These are phyloP conservation scores for Pinus tabuliformis DNA, from an alignment of 75 land plant genomes.

Conservation along the genomic window DNA sequence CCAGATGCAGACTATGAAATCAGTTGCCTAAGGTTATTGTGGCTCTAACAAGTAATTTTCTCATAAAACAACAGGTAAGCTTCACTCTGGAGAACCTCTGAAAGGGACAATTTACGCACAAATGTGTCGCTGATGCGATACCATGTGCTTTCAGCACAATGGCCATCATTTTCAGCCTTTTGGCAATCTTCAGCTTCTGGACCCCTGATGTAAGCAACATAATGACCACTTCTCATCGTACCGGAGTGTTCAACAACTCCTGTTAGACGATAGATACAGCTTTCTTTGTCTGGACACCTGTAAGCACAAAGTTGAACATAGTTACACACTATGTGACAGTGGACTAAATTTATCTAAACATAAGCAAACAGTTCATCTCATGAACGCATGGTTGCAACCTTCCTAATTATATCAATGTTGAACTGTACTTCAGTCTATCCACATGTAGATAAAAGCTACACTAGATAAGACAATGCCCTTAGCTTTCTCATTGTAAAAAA, in stretches of 20 bases:
- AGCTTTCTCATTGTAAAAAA: too few species aligned
- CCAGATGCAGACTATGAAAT: too few species aligned
- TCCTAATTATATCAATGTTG: too few species aligned
- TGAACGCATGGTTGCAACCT: too few species aligned
- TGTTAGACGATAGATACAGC: conserved; percentile 23
- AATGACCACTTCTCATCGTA: conserved; percentile 55
- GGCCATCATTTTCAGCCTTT: conserved; percentile 1
- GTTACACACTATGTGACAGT: neutral
- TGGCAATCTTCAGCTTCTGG: neutral
- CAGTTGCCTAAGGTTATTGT: too few species aligned
- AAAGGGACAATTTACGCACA: conserved; percentile 35
- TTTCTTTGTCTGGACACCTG: conserved; percentile 21
- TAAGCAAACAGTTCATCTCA: too few species aligned
- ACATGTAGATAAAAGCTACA: too few species aligned
- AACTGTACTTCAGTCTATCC: too few species aligned
- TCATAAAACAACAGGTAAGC: conserved; percentile 55
- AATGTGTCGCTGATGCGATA: conserved; percentile 46
- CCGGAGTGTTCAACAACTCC: conserved; percentile 57
- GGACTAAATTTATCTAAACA: too few species aligned
- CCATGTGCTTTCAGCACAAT: conserved; percentile 14
- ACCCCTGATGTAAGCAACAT: conserved; percentile 48
- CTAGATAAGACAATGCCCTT: too few species aligned
- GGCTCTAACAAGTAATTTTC: neutral
- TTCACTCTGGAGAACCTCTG: conserved; percentile 40
- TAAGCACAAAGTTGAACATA: conserved; percentile 1